A percentile compares a stretch with the other conserved stretches of the same genome.
Evolutionary conservation across 2,329 filamentous ascomycete species (phyloP).

Genomic region (Biscogniauxia mediterranea): DNA sequence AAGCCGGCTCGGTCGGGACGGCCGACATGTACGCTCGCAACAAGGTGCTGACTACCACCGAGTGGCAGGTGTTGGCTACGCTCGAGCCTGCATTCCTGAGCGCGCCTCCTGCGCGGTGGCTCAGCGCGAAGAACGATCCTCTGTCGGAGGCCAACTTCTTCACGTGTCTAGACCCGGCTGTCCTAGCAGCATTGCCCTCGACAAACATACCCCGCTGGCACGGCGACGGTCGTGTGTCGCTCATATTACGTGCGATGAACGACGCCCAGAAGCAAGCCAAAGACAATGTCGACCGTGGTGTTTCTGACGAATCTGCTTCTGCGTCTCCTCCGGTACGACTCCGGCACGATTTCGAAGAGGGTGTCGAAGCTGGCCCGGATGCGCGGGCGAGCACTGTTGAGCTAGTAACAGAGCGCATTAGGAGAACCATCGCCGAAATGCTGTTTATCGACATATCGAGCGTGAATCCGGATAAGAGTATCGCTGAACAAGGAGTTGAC

Average conservation of each 20-base stretch:
- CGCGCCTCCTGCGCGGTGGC: too few species aligned
- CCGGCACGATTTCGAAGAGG: neutral
- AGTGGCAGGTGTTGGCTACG: slow-evolving; percentile 20
- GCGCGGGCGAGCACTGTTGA: neutral
- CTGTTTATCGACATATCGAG: slow-evolving; percentile 1
- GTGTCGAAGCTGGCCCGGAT: neutral
- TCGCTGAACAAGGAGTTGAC: slow-evolving; percentile 9
- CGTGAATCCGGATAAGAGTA: slow-evolving; percentile 16
- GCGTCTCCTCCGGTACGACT: neutral
- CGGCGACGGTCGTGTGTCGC: slow-evolving; percentile 8
- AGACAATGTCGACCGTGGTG: neutral
- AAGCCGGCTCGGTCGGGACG: neutral
- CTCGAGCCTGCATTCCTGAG: slow-evolving; percentile 26
- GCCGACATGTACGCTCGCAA: slow-evolving; percentile 17
- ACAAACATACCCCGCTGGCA: slow-evolving; percentile 1
- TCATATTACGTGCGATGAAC: slow-evolving; percentile 6
- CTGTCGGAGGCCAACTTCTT: slow-evolving; percentile 5
- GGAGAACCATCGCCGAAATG: neutral
- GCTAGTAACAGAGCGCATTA: neutral
- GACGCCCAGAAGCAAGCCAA: slow-evolving; percentile 1
- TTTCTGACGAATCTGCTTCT: too few species aligned
- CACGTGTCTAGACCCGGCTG: slow-evolving; percentile 7
- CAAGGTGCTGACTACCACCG: slow-evolving; percentile 16
- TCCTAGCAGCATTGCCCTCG: slow-evolving; percentile 2
- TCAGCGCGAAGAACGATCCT: neutral